phyloP scores from a whole-genome alignment of 108 stramenopile species.

The Discostella pseudostelligera region DNA sequence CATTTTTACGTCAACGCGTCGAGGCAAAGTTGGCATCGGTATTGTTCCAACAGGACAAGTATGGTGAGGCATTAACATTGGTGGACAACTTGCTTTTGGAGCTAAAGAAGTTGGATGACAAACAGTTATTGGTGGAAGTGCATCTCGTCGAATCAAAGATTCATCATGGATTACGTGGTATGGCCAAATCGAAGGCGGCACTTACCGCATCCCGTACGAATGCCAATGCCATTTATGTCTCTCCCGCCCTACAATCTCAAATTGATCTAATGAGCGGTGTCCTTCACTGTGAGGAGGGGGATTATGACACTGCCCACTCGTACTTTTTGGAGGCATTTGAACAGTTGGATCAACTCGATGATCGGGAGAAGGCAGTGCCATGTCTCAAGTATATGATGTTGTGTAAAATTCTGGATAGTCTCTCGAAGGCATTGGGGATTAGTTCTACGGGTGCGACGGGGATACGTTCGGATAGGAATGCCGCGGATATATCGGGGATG shows the following conservation, averaged over 20 bases:
- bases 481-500: slow-evolving; percentile 74
- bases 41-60: slow-evolving; percentile 77
- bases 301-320: slow-evolving; percentile 98
- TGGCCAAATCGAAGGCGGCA: slow-evolving; percentile 98
- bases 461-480: slow-evolving; percentile 35
- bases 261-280: slow-evolving; percentile 98
- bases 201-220: slow-evolving; percentile 95
- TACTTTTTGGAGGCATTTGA: slow-evolving; percentile 99
- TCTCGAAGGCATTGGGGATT: slow-evolving; percentile 74
- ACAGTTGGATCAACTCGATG: slow-evolving; percentile 89
- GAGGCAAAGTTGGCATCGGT: slow-evolving; percentile 92
- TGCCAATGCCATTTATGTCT: slow-evolving; percentile 95
- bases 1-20: slow-evolving; percentile 96
- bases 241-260: slow-evolving; percentile 91
- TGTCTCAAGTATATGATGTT: slow-evolving; percentile 99
- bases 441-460: slow-evolving; percentile 58
- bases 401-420: slow-evolving; percentile 87
- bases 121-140: slow-evolving; percentile 96
- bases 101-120: slow-evolving; percentile 99
- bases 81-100: slow-evolving; percentile 89
- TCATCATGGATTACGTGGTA: slow-evolving; percentile 93
- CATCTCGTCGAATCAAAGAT: slow-evolving; percentile 94
- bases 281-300: slow-evolving; percentile 96
- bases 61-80: slow-evolving; percentile 83
- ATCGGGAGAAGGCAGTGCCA: slow-evolving; percentile 61